Evolutionary conservation across 1,139 yeast genomes (phyloP).

Genomic region (Debaryomyces sp.): DNA sequence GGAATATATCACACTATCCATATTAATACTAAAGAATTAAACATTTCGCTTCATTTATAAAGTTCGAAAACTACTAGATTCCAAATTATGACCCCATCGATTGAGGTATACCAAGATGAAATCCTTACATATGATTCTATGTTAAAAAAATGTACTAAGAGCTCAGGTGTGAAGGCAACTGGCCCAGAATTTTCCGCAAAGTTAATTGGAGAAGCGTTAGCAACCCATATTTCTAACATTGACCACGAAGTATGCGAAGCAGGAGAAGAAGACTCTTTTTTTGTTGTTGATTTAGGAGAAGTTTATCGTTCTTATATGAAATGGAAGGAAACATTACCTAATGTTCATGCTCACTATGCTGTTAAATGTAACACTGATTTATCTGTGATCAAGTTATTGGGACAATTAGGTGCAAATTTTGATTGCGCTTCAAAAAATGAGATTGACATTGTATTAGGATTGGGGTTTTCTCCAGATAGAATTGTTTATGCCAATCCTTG

Average conservation of each 20-base stretch:
- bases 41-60: neutral
- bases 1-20: neutral
- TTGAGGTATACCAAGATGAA: conserved; percentile 21
- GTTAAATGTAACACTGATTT: conserved; percentile 89
- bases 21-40: neutral
- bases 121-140: conserved; percentile 13
- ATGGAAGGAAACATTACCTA: conserved; percentile 71
- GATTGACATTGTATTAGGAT: conserved; percentile 63
- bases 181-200: conserved; percentile 6
- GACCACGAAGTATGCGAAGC: conserved; percentile 67
- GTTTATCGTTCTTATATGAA: conserved; percentile 58
- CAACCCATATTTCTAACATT: conserved; percentile 44
- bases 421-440: conserved; percentile 95
- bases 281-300: conserved; percentile 83
- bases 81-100: conserved; percentile 33
- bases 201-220: conserved; percentile 44
- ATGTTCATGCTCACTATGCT: conserved; percentile 84
- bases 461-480: conserved; percentile 65
- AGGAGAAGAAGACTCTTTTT: conserved; percentile 86
- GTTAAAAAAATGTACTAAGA: conserved; percentile 3
- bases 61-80: neutral
- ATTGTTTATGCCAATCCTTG: conserved; percentile 95
- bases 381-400: conserved; percentile 59
- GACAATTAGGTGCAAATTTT: conserved; percentile 69
- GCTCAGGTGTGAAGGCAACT: neutral